phyloP scores from a whole-genome alignment of 169 alveolate genomes.

The Miamiensis avidus region DNA sequence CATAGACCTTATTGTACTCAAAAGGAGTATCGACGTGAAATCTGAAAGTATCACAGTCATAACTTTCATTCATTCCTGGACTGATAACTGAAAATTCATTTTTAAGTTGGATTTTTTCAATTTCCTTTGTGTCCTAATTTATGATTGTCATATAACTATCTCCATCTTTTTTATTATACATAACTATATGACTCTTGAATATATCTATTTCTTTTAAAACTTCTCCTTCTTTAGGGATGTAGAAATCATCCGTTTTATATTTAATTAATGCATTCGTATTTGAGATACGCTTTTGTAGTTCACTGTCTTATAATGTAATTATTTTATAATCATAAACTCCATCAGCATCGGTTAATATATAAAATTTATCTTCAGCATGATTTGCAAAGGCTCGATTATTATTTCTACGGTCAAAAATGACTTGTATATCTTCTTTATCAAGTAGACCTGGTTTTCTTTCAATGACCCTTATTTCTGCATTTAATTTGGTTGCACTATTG shows the following conservation, averaged over 20 bases:
- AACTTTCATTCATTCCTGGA: slow-evolving; percentile 63
- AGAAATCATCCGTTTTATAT: slow-evolving; percentile 16
- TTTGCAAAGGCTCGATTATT: slow-evolving; percentile 51
- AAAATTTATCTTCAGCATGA: slow-evolving; percentile 57
- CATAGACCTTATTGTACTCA: slow-evolving; percentile 47
- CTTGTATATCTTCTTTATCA: slow-evolving; percentile 6
- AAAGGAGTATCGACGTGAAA: slow-evolving; percentile 58
- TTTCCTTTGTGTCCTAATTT: slow-evolving; percentile 34
- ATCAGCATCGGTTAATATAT: slow-evolving; percentile 52
- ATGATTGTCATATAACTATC: slow-evolving; percentile 46
- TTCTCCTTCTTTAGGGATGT: slow-evolving; percentile 50
- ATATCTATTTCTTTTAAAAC: slow-evolving; percentile 70
- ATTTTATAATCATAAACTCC: slow-evolving; percentile 51
- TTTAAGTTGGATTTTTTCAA: slow-evolving; percentile 21
- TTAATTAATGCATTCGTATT: too few relatives aligned
- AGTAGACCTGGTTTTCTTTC: slow-evolving; percentile 31
- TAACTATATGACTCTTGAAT: slow-evolving; percentile 59
- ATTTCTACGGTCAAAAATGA: slow-evolving; percentile 21
- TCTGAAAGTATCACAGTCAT: slow-evolving; percentile 36
- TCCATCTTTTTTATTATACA: slow-evolving; percentile 55
- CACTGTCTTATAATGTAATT: slow-evolving; percentile 15
- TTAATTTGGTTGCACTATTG: slow-evolving; percentile 38
- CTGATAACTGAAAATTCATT: slow-evolving; percentile 43
- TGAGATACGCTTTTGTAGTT: too few relatives aligned
- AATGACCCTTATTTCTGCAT: slow-evolving; percentile 50